phyloP scores from a whole-genome alignment of 73 alveolate genomes.

The Blepharisma stoltei region DNA sequence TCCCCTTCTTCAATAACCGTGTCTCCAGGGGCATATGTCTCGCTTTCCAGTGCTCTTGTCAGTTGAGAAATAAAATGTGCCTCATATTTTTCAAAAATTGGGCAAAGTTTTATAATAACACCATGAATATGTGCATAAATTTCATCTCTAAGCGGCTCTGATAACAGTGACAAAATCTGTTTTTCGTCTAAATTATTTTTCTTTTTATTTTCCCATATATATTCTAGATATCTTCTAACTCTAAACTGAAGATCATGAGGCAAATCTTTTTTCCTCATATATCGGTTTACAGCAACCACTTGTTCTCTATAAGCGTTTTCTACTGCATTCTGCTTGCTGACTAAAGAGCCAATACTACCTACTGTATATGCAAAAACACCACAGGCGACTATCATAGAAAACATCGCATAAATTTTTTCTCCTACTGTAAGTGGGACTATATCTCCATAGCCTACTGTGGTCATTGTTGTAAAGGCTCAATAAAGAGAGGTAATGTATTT shows the following conservation, averaged over 20 bases:
- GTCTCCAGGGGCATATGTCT: slow-evolving; percentile 48
- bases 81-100: slow-evolving; percentile 27
- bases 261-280: slow-evolving; percentile 44
- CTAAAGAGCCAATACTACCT: slow-evolving; percentile 57
- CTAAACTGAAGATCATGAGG: slow-evolving; percentile 50
- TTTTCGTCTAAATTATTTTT: slow-evolving; percentile 28
- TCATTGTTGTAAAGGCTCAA: slow-evolving; percentile 72
- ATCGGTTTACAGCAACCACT: slow-evolving; percentile 44
- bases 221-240: slow-evolving; percentile 57
- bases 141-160: slow-evolving; percentile 27
- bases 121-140: slow-evolving; percentile 29
- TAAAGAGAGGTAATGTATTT: slow-evolving; percentile 59
- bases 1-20: slow-evolving; percentile 49
- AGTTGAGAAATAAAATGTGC: slow-evolving; percentile 13
- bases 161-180: slow-evolving; percentile 15
- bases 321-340: slow-evolving; percentile 35
- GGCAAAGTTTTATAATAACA: background rate
- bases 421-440: slow-evolving; percentile 47
- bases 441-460: slow-evolving; percentile 79
- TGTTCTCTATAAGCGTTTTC: slow-evolving; percentile 38
- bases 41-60: slow-evolving; percentile 30
- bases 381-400: slow-evolving; percentile 73
- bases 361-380: slow-evolving; percentile 73
- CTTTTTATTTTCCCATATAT: slow-evolving; percentile 42
- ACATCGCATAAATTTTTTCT: slow-evolving; percentile 54